Evolutionary conservation across 495 filamentous ascomycete species (phyloP).

Genomic region (Lepraria neglecta): DNA sequence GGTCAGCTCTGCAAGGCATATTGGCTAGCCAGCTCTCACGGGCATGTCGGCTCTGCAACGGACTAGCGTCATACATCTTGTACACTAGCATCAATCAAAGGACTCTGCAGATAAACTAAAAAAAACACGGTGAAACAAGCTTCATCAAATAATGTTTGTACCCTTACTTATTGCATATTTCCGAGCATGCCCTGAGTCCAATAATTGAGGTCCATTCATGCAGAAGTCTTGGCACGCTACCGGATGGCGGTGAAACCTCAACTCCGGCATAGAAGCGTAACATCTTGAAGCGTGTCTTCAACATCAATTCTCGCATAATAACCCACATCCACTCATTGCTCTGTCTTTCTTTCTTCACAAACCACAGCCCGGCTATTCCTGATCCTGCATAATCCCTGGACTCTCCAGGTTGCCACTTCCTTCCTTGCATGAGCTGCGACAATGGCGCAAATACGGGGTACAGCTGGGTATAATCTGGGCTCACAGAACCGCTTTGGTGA

Average conservation of each 20-base stretch:
- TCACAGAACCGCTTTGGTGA: slow-evolving; percentile 67
- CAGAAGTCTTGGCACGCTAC: slow-evolving; percentile 14
- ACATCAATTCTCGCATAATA: background rate
- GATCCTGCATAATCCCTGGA: background rate
- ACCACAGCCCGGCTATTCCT: too few relatives aligned
- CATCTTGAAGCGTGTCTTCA: slow-evolving; percentile 24
- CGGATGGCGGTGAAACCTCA: slow-evolving; percentile 2
- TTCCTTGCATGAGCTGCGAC: slow-evolving; percentile 28
- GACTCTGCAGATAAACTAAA: too few relatives aligned
- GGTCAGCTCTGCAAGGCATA: too few relatives aligned
- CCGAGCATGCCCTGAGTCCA: too few relatives aligned
- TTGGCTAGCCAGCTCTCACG: background rate
- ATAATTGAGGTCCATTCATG: background rate
- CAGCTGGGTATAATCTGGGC: slow-evolving; percentile 90
- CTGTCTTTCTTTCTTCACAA: slow-evolving; percentile 3
- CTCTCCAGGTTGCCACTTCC: background rate
- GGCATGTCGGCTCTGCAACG: background rate
- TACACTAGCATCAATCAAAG: background rate
- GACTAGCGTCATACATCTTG: background rate
- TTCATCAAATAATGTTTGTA: background rate
- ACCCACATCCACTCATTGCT: background rate
- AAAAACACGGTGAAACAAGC: background rate
- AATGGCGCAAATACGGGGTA: slow-evolving; percentile 97
- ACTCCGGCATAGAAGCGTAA: slow-evolving; percentile 6
- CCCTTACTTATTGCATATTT: too few relatives aligned